Evolutionary conservation across 208 protist species (phyloP), one percentile per base, ranked within the genome.

Genomic region (Phytomonas francai): DNA sequence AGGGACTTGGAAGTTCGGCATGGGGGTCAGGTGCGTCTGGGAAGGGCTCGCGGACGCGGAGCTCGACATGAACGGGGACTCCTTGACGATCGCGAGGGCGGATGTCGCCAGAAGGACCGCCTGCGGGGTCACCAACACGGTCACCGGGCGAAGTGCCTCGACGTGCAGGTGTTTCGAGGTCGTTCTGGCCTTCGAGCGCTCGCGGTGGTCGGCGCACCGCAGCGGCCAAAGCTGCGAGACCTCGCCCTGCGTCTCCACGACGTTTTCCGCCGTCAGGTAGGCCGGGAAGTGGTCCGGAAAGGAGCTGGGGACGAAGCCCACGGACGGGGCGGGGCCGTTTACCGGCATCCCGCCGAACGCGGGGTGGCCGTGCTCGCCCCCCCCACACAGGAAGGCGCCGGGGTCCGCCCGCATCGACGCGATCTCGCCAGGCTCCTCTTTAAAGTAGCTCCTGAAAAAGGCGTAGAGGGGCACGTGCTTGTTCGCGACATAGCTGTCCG

Each of bases 161-260:
- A 92, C 30, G 75, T 95, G 87, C 1, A 88, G 33, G 65, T 95
- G 90, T 54, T 84, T 85, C 28, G 90, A 87, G 3, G 90, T 95
- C 9, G 81, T 71, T 27, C 83, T 82, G 54, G 78, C 62, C 51
- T 74, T 66, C 9, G 84, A 90, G 16, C 87, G 83, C 71, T 85
- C 79, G 12, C 78, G 62, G 74, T 95, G 92, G 74, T 95, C 87
- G 12, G 82, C 80, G 31, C 67, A 42, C 16, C 84, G 80, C 59
- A 68, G 59, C 14, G 85, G 78, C 80, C 85, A 93, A 3, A 66
- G 39, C 45, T 61, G 58, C 56, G 58, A 14, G 2, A 14, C 3
- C 2, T 25, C 36, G 28, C 0, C 68, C 30, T 58, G 39, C 39
- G 0, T 45, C 39, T 45, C 19, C 8, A 14, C 2, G 1, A 45